Percentiles rank a stretch among this genome's conserved stretches.
phyloP scores from a whole-genome alignment of 495 filamentous ascomycete species.

The Amphirosellinia nigrospora region DNA sequence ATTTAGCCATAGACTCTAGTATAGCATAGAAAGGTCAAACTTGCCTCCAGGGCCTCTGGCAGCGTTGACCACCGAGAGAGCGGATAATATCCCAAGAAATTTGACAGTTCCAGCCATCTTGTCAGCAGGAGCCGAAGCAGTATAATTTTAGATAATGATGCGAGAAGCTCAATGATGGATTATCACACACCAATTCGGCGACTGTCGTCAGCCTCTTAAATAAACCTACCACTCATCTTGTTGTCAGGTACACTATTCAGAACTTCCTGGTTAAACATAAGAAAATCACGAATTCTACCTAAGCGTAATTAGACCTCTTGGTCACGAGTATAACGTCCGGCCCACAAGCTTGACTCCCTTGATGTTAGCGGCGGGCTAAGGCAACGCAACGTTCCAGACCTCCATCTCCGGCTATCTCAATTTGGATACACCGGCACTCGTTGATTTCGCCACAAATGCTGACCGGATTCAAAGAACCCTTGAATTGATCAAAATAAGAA shows the following conservation, averaged over 20 bases:
- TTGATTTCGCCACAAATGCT: not conserved
- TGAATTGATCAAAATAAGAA: not conserved
- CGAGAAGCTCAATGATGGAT: not conserved
- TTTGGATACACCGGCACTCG: not conserved
- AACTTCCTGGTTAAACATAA: not conserved
- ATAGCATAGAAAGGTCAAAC: not conserved
- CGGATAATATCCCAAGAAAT: not conserved
- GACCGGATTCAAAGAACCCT: not conserved
- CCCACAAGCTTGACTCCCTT: not conserved
- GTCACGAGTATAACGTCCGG: not conserved
- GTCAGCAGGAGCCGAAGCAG: not conserved
- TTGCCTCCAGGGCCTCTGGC: conserved; percentile 3
- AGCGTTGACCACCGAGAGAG: not conserved
- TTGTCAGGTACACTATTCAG: not conserved
- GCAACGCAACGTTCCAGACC: not conserved
- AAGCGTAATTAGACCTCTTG: not conserved
- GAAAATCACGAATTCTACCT: not conserved
- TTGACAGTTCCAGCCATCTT: not conserved
- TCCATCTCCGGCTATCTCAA: not conserved
- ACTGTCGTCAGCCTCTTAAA: not conserved
- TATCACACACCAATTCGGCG: not conserved
- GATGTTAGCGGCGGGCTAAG: not conserved
- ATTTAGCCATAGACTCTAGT: not conserved
- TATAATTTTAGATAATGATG: not conserved
- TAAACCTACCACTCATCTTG: not conserved